Conservation (phyloP, 2,329 filamentous ascomycete species). For the Daldinia sp. region DNA sequence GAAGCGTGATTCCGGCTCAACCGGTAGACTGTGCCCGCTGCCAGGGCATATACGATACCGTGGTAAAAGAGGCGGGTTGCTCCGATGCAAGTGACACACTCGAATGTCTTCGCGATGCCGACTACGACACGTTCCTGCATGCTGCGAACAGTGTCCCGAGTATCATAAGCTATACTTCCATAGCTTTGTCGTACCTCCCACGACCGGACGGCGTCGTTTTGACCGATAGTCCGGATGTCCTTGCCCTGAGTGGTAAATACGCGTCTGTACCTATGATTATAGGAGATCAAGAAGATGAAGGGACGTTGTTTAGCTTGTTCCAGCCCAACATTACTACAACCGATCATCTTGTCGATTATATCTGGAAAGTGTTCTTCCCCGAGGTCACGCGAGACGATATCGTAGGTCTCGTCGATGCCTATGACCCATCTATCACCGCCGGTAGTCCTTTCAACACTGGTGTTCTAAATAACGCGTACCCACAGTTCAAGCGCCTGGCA, state of each 20-base stretch:
- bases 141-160: slow-evolving; percentile 76
- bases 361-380: slow-evolving; percentile 67
- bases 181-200: slow-evolving; percentile 77
- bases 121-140: slow-evolving; percentile 67
- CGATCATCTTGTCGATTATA: slow-evolving; percentile 66
- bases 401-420: slow-evolving; percentile 66
- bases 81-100: slow-evolving; percentile 63
- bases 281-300: slow-evolving; percentile 82
- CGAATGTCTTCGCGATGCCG: slow-evolving; percentile 68
- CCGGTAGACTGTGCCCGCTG: slow-evolving; percentile 71
- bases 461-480: slow-evolving; percentile 74
- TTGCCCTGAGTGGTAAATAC: slow-evolving; percentile 62
- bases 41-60: slow-evolving; percentile 69
- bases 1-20: slow-evolving; percentile 67
- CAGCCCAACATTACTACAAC: slow-evolving; percentile 73
- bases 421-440: slow-evolving; percentile 62
- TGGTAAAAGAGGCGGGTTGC: slow-evolving; percentile 71
- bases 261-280: slow-evolving; percentile 70
- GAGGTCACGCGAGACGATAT: slow-evolving; percentile 61
- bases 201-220: slow-evolving; percentile 74
- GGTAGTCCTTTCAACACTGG: slow-evolving; percentile 79
- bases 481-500: slow-evolving; percentile 78
- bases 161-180: slow-evolving; percentile 70
- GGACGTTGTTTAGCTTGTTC: slow-evolving; percentile 76
- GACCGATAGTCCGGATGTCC: slow-evolving; percentile 67